phyloP scores from a whole-genome alignment of 2,329 filamentous ascomycete species.

The Verticillium nubilum region DNA sequence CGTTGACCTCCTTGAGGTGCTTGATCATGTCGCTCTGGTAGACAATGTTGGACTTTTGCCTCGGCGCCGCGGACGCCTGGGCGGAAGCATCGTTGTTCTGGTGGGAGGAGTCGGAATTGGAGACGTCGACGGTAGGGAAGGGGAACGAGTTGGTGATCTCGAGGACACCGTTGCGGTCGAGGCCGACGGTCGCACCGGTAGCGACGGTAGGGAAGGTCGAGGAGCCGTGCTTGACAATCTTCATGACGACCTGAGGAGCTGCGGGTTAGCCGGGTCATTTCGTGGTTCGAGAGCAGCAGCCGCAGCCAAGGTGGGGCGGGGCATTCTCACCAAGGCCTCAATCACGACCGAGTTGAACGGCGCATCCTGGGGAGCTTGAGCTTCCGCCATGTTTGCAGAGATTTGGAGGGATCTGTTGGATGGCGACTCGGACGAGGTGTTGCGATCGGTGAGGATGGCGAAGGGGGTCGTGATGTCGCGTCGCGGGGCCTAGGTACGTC shows the following conservation, averaged over 20 bases:
- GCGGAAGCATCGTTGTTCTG: conserved; percentile 65
- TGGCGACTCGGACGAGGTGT: conserved; percentile 13
- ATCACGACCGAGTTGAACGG: conserved; percentile 86
- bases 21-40: conserved; percentile 98
- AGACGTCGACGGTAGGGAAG: conserved; percentile 77
- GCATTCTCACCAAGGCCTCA: conserved; percentile 75
- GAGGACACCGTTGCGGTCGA: conserved; percentile 77
- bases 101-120: conserved; percentile 61
- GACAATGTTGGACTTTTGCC: conserved; percentile 79
- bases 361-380: conserved; percentile 54
- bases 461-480: conserved; percentile 18
- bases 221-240: conserved; percentile 94
- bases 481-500: conserved; percentile 5
- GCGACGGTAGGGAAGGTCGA: conserved; percentile 82
- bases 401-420: conserved; percentile 1
- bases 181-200: conserved; percentile 86
- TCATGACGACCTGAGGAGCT: conserved; percentile 74
- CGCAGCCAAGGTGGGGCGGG: conserved; percentile 20
- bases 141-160: conserved; percentile 94
- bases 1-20: conserved; percentile 92
- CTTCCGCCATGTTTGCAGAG: conserved; percentile 49
- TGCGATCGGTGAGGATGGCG: conserved; percentile 13
- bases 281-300: neutral
- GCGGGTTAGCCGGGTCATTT: neutral
- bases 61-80: conserved; percentile 79